Percentiles rank a stretch among this genome's conserved stretches.
Evolutionary conservation across 129 eudicot genomes (phyloP).

Genomic region (Centrapalus pauciflorus): DNA sequence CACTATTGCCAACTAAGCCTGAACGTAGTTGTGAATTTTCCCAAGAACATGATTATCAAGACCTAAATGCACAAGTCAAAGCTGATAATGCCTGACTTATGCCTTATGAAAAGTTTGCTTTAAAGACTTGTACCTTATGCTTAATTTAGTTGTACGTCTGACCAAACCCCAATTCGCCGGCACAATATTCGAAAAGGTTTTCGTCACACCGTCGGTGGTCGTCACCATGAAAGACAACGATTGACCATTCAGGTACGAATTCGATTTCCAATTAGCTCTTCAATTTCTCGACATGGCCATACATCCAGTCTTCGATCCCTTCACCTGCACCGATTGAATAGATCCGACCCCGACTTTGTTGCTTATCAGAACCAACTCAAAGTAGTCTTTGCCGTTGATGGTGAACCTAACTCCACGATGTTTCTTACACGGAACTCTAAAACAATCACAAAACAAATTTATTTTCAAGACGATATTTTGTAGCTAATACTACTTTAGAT

Average conservation of each 20-base stretch:
- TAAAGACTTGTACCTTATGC: too few species aligned
- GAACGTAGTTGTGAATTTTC: too few species aligned
- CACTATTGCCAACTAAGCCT: too few species aligned
- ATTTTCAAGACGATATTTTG: neutral
- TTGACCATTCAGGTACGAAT: constrained; percentile 45
- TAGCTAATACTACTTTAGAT: too few species aligned
- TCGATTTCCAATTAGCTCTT: constrained; percentile 69
- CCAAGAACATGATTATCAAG: too few species aligned
- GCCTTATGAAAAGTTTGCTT: too few species aligned
- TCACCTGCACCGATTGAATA: constrained; percentile 41
- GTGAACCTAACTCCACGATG: constrained; percentile 68
- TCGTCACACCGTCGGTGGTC: too few species aligned
- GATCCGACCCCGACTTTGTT: constrained; percentile 59
- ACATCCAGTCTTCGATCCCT: constrained; percentile 49
- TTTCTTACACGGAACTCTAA: constrained; percentile 57
- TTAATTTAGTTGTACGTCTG: too few species aligned
- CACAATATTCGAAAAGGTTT: constrained; percentile 31
- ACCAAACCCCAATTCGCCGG: constrained; percentile 56
- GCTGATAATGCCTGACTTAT: too few species aligned
- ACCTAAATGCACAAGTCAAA: too few species aligned
- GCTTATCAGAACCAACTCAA: constrained; percentile 52
- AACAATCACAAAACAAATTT: neutral
- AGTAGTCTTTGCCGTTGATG: constrained; percentile 53
- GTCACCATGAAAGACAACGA: constrained; percentile 60
- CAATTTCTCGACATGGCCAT: constrained; percentile 51